phyloP scores from a whole-genome alignment of 1,284 basidiomycete genomes.

The Chondrostereum purpureum region DNA sequence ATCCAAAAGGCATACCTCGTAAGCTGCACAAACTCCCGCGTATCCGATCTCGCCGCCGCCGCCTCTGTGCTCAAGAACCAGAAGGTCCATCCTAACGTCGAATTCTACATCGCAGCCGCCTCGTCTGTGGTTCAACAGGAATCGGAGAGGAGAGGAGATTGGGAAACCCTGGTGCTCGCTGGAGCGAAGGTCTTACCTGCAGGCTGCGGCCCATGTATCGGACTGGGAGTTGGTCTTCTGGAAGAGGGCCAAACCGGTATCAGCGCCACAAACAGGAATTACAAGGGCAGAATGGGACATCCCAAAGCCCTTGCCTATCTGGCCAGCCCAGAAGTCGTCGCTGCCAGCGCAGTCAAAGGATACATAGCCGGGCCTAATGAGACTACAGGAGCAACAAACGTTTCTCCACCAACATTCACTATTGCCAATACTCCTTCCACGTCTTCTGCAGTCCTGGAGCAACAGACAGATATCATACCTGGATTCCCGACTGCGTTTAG shows the following conservation, averaged over 20 bases:
- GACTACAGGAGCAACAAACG: constrained; percentile 43
- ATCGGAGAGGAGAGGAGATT: constrained; percentile 81
- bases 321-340: constrained; percentile 94
- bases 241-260: constrained; percentile 96
- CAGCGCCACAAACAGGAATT: constrained; percentile 97
- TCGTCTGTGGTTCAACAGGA: constrained; percentile 89
- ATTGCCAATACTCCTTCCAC: constrained; percentile 29
- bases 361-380: constrained; percentile 85
- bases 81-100: constrained; percentile 84
- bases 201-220: constrained; percentile 98
- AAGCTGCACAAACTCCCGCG: constrained; percentile 96
- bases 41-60: constrained; percentile 90
- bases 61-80: constrained; percentile 84
- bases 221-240: constrained; percentile 86
- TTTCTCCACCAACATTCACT: constrained; percentile 54
- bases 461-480: constrained; percentile 57
- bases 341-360: constrained; percentile 90
- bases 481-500: constrained; percentile 82
- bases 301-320: constrained; percentile 95
- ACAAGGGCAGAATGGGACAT: constrained; percentile 97
- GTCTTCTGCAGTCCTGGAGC: constrained; percentile 19
- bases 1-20: constrained; percentile 99
- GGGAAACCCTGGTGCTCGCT: constrained; percentile 80
- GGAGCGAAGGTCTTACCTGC: constrained; percentile 92
- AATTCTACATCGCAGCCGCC: constrained; percentile 97